phyloP scores from a whole-genome alignment of 2,329 filamentous ascomycete species.

The Neofusicoccum sp. region DNA sequence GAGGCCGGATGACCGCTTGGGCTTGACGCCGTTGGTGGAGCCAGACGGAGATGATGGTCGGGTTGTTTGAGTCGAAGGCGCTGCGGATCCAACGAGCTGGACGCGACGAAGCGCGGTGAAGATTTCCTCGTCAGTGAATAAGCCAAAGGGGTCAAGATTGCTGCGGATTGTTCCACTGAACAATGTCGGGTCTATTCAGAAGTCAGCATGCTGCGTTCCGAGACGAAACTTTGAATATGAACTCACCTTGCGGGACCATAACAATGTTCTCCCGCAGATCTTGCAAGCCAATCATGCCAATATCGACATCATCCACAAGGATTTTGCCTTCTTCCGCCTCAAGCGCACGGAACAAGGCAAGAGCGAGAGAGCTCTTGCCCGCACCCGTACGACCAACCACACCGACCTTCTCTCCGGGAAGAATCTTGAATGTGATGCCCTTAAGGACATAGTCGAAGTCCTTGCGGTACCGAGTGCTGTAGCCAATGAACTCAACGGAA shows the following conservation, averaged over 20 bases:
- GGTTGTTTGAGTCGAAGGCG: constrained; percentile 36
- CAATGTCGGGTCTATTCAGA: constrained; percentile 70
- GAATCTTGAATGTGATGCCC: constrained; percentile 80
- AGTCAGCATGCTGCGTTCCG: constrained; percentile 21
- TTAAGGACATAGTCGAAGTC: constrained; percentile 86
- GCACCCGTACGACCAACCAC: constrained; percentile 95
- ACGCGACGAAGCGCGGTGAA: constrained; percentile 84
- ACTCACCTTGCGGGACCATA: constrained; percentile 77
- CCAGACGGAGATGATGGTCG: constrained; percentile 29
- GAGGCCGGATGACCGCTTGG: not conserved
- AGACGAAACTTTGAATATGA: not conserved
- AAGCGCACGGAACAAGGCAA: constrained; percentile 89
- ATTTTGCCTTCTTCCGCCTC: constrained; percentile 91
- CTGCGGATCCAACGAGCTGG: constrained; percentile 69
- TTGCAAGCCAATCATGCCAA: constrained; percentile 84
- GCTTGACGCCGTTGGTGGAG: constrained; percentile 24
- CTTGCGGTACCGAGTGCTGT: constrained; percentile 82
- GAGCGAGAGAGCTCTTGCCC: constrained; percentile 90
- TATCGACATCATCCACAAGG: constrained; percentile 85
- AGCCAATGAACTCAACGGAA: constrained; percentile 73
- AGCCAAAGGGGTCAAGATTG: constrained; percentile 88
- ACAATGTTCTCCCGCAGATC: constrained; percentile 92
- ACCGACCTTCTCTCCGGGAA: constrained; percentile 85
- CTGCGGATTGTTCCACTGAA: constrained; percentile 89
- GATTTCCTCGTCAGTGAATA: constrained; percentile 87